Evolutionary conservation across 768 basidiomycete species (phyloP).

Genomic region (Suillus brevipes): DNA sequence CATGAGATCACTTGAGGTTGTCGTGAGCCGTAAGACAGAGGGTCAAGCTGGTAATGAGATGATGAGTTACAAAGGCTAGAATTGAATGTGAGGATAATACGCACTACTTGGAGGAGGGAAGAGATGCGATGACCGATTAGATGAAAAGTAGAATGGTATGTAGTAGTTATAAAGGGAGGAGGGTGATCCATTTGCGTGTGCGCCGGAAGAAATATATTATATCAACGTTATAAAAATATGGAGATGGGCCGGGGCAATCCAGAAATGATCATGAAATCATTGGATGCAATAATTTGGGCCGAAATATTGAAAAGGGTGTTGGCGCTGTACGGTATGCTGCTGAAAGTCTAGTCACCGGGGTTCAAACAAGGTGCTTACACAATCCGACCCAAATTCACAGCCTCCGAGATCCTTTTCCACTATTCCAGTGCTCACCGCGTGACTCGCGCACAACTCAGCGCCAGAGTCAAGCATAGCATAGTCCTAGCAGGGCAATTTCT

Average conservation of each 20-base stretch:
- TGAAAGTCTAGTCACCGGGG: background rate
- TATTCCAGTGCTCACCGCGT: background rate
- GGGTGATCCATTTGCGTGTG: background rate
- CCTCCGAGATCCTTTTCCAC: background rate
- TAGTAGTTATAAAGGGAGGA: constrained; percentile 3
- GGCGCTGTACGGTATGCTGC: background rate
- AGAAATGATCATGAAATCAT: constrained; percentile 5
- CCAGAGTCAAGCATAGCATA: background rate
- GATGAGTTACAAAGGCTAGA: background rate
- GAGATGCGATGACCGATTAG: constrained; percentile 3
- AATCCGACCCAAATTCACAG: background rate
- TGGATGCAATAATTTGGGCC: background rate
- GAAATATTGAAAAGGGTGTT: background rate
- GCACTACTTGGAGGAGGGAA: background rate
- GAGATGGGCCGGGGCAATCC: background rate
- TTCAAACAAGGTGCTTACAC: background rate
- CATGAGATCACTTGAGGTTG: background rate
- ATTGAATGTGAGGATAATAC: background rate
- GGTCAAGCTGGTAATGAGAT: background rate
- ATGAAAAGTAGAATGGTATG: background rate
- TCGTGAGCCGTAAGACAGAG: background rate
- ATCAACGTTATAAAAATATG: background rate
- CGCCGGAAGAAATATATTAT: constrained; percentile 3
- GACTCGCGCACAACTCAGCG: background rate
- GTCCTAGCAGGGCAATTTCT: background rate